Evolutionary conservation across 208 protist species (phyloP), one percentile per base, ranked within the genome.

Genomic region (Acanthamoeba culbertsoni): DNA sequence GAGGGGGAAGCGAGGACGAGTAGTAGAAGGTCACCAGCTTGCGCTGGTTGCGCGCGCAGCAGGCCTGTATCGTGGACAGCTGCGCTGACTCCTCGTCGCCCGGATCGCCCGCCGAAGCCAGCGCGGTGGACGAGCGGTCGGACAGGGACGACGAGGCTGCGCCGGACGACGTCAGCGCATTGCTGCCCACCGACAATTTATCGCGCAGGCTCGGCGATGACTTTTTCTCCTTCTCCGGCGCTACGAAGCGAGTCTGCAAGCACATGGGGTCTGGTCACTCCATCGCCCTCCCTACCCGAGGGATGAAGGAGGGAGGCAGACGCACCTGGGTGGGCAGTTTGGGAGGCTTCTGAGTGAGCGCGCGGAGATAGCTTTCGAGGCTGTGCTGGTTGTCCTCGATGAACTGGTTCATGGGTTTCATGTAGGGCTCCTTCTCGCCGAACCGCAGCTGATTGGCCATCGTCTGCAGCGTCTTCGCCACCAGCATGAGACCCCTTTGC

Each of bases 371-470:
- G 57, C 45, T 71, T 26, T 91, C 57, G 28, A 91, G 33, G 10
- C 23, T 71, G 20, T 14, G 31, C 86, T 91, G 86, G 43, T 91
- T 73, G 23, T 91, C 59, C 8, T 63, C 86, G 57, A 91, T 91
- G 57, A 91, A 91, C 55, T 91, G 77, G 40, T 91, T 91, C 86
- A 91, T 91, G 28, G 86, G 86, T 40, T 91, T 63, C 86, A 91
- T 91, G 86, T 73, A 91, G 51, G 51, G 55, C 57, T 91, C 86
- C 57, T 91, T 91, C 20, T 91, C 86, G 28, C 86, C 86, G 57
- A 91, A 91, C 35, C 57, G 42, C 16, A 91, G 35, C 86, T 91
- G 86, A 35, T 92, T 92, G 42, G 35, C 86, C 86, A 92, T 48
- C 40, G 86, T 92, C 31, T 92, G 86, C 35, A 92, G 59, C 42